Evolutionary conservation across 345 rosid species (phyloP).

Genomic region (Moringa oleifera): DNA sequence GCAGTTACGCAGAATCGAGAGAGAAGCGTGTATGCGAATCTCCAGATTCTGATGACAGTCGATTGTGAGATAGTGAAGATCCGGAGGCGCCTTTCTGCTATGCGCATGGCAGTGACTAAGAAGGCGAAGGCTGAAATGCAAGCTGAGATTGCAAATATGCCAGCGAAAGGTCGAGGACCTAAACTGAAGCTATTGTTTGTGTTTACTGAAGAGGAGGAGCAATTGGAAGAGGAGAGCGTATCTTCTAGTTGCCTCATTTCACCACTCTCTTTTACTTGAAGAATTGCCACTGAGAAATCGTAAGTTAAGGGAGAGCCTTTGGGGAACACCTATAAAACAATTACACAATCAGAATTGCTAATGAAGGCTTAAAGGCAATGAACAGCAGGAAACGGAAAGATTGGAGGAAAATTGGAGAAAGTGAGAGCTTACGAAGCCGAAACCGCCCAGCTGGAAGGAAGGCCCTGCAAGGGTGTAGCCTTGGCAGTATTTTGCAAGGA

Average conservation of each 20-base stretch:
- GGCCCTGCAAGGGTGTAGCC: constrained; percentile 14
- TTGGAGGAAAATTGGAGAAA: neutral
- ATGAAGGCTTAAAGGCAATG: too few species aligned
- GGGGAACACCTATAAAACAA: neutral
- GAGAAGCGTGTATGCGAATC: neutral
- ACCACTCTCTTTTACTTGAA: constrained; percentile 1
- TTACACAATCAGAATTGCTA: too few species aligned
- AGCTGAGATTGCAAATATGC: constrained; percentile 17
- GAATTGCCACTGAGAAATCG: constrained; percentile 7
- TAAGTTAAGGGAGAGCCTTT: constrained; percentile 10
- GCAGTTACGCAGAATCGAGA: neutral
- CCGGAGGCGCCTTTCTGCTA: neutral
- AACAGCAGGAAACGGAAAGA: too few species aligned
- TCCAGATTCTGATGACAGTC: neutral
- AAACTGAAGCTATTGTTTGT: neutral
- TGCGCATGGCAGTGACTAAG: neutral
- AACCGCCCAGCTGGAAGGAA: constrained; percentile 14
- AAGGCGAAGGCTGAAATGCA: constrained; percentile 9
- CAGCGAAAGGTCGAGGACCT: constrained; percentile 9
- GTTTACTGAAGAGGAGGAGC: neutral
- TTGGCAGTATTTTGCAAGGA: constrained; percentile 7
- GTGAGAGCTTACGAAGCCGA: constrained; percentile 21
- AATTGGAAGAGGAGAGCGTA: constrained; percentile 10
- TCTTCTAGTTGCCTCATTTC: neutral
- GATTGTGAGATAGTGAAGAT: neutral